Base-by-base conservation (phyloP, 108 stramenopile species). In the Nitzschia sp. region DNA sequence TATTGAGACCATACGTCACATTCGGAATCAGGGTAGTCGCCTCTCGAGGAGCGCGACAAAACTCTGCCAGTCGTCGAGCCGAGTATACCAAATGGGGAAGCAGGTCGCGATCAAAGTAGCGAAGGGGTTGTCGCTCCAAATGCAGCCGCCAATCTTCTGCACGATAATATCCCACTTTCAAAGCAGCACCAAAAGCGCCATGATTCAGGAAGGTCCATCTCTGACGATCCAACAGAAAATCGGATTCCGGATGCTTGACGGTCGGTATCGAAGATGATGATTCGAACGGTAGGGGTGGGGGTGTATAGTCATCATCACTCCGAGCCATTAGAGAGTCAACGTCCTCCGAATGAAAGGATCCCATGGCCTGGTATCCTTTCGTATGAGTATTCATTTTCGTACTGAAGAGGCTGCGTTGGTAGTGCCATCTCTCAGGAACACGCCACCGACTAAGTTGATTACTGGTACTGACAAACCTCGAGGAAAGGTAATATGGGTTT, bases 331-430 rank as follows among this genome's bases (percentile, higher is more conserved):
- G 57, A 19, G 72, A 66, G 66, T 82, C 88, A 11, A 86, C 80
- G 69, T 84, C 72, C 30, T 89, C 85, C 33, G 85, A 82, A 64
- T 89, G 88, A 58, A 89, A 89, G 44, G 82, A 83, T 31, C 88
- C 88, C 33, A 89, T 84, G 4, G 81, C 79, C 63, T 82, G 57
- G 69, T 89, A 89, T 15, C 85, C 84, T 44, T 80, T 62, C 19
- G 69, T 75, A 32, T 68, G 58, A 41, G n/a, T n/a, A n/a, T n/a
- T n/a, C n/a, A n/a, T n/a, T n/a, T n/a, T n/a, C n/a, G n/a, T n/a
- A n/a, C n/a, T n/a, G n/a, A n/a, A n/a, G n/a, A n/a, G n/a, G n/a
- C n/a, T n/a, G n/a, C n/a, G n/a, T n/a, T n/a, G n/a, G n/a, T n/a
- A n/a, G n/a, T n/a, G n/a, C n/a, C n/a, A n/a, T n/a, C n/a, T n/a